Conservation (phyloP, 495 filamentous ascomycete species). For the Podospora didyma region DNA sequence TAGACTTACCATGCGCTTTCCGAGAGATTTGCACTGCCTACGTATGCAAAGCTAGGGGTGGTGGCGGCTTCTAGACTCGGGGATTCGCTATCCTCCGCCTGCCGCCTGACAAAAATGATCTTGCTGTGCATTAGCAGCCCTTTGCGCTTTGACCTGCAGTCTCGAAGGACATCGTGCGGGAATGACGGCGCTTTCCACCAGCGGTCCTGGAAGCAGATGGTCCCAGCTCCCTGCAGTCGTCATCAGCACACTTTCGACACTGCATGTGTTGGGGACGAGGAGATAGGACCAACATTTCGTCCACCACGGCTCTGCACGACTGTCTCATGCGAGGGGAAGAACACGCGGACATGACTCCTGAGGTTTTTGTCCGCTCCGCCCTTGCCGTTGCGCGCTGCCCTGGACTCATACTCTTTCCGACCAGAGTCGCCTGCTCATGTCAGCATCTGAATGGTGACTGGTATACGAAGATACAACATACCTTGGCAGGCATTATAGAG, state of each 20-base stretch:
- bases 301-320: slow-evolving; percentile 61
- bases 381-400: slow-evolving; percentile 32
- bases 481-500: slow-evolving; percentile 78
- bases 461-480: slow-evolving; percentile 18
- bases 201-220: slow-evolving; percentile 67
- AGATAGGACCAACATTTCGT: slow-evolving; percentile 35
- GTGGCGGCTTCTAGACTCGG: not conserved
- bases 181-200: slow-evolving; percentile 67
- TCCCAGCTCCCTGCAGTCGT: slow-evolving; percentile 54
- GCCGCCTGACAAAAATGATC: slow-evolving; percentile 62
- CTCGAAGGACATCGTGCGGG: slow-evolving; percentile 64
- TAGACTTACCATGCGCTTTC: slow-evolving; percentile 81
- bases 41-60: slow-evolving; percentile 61
- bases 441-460: not conserved
- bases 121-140: slow-evolving; percentile 89
- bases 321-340: slow-evolving; percentile 77
- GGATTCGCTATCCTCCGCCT: not conserved
- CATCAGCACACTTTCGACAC: not conserved
- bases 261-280: not conserved
- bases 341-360: slow-evolving; percentile 60
- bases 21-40: slow-evolving; percentile 89
- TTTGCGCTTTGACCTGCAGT: slow-evolving; percentile 63
- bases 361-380: slow-evolving; percentile 34
- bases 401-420: slow-evolving; percentile 49
- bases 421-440: slow-evolving; percentile 54